Conservation (phyloP, 345 rosid genomes). For the Rhodomyrtus tomentosa region DNA sequence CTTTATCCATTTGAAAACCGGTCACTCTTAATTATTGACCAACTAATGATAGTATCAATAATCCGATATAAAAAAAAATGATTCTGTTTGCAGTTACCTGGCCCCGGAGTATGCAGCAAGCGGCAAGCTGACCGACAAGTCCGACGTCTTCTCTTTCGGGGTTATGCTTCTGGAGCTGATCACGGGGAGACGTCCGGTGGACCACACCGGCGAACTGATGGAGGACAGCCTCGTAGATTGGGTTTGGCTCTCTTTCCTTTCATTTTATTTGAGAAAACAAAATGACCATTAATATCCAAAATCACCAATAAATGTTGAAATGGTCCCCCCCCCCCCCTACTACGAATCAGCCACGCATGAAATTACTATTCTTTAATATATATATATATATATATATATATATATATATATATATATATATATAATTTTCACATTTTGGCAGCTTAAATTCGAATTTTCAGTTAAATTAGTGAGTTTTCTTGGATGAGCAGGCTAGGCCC, state of each 20-base stretch:
- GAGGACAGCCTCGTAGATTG: conserved; percentile 90
- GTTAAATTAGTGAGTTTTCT: not conserved
- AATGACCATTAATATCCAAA: not conserved
- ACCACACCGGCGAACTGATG: conserved; percentile 30
- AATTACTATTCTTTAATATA: not conserved
- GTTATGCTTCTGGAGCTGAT: conserved; percentile 86
- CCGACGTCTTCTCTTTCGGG: conserved; percentile 85
- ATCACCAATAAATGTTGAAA: not conserved
- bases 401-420: too few relatives aligned
- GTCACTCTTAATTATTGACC: not conserved
- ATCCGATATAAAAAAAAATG: not conserved
- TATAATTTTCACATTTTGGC: not conserved
- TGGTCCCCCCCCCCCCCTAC: not conserved
- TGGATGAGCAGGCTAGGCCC: conserved; percentile 62
- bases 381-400: too few relatives aligned
- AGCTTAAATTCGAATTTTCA: not conserved
- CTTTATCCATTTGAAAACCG: not conserved
- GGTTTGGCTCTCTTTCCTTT: conserved; percentile 22
- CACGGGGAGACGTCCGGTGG: conserved; percentile 67
- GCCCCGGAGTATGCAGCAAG: conserved; percentile 96
- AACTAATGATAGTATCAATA: not conserved
- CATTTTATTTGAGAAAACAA: not conserved
- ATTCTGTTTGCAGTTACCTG: conserved; percentile 40
- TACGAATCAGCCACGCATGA: not conserved
- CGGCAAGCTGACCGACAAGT: conserved; percentile 81